These are phyloP conservation scores for Quercus gilva DNA, from an alignment of 306 rosid genomes.

Conservation along the genomic window DNA sequence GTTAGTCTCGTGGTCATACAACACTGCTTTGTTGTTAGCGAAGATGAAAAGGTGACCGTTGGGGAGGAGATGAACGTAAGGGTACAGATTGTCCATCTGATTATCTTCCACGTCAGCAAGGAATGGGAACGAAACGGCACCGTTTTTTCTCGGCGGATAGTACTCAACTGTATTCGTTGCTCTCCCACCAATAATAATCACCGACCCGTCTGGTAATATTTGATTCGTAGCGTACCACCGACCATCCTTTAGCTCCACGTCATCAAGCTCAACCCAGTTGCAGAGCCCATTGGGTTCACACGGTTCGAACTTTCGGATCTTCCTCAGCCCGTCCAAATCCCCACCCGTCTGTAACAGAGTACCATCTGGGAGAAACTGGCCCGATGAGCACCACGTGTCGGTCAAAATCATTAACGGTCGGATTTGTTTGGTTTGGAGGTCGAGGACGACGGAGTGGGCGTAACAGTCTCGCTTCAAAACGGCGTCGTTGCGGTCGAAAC, in stretches of 20 bases:
- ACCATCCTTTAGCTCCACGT: slow-evolving; percentile 46
- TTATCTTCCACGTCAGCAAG: slow-evolving; percentile 58
- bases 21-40: slow-evolving; percentile 68
- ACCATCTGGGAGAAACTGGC: slow-evolving; percentile 81
- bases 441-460: slow-evolving; percentile 72
- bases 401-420: slow-evolving; percentile 71
- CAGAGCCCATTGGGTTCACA: slow-evolving; percentile 44
- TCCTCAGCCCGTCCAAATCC: slow-evolving; percentile 62
- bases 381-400: slow-evolving; percentile 97
- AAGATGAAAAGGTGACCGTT: slow-evolving; percentile 74
- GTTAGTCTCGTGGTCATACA: slow-evolving; percentile 39
- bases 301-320: slow-evolving; percentile 65
- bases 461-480: slow-evolving; percentile 64
- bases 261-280: slow-evolving; percentile 73
- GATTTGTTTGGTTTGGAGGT: slow-evolving; percentile 51
- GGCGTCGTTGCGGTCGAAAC: slow-evolving; percentile 48
- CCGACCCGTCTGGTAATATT: slow-evolving; percentile 71
- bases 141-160: slow-evolving; percentile 54
- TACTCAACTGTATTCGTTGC: slow-evolving; percentile 65
- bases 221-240: slow-evolving; percentile 87
- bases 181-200: slow-evolving; percentile 72
- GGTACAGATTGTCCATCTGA: slow-evolving; percentile 84
- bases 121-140: slow-evolving; percentile 61
- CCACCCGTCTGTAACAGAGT: slow-evolving; percentile 82
- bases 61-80: slow-evolving; percentile 84